Evolutionary conservation across 805 yeast genomes (phyloP).

Genomic region (Kluyveromyces dobzhanskii): DNA sequence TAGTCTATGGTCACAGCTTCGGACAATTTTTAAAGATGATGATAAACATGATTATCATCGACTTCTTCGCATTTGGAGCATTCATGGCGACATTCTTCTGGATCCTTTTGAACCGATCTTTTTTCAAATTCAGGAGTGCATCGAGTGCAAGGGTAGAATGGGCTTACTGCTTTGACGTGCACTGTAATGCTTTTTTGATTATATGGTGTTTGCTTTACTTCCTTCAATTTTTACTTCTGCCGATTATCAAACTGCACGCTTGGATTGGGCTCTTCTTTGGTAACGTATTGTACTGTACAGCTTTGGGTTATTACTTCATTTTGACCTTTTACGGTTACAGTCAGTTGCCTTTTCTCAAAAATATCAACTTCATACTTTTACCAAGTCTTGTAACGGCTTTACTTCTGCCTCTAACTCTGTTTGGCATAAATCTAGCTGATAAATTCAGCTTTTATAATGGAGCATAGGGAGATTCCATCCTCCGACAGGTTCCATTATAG

Average conservation of each 20-base stretch:
- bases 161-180: slow-evolving; percentile 93
- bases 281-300: slow-evolving; percentile 65
- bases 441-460: slow-evolving; percentile 27
- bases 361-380: slow-evolving; percentile 50
- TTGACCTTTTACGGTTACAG: slow-evolving; percentile 87
- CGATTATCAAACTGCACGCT: slow-evolving; percentile 55
- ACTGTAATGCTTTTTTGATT: slow-evolving; percentile 79
- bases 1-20: slow-evolving; percentile 62
- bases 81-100: slow-evolving; percentile 66
- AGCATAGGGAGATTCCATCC: too few species aligned
- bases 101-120: slow-evolving; percentile 58
- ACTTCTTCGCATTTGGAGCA: slow-evolving; percentile 65
- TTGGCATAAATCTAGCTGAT: slow-evolving; percentile 68
- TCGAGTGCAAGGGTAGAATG: slow-evolving; percentile 46
- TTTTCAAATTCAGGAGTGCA: slow-evolving; percentile 35
- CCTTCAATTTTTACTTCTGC: slow-evolving; percentile 65
- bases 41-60: slow-evolving; percentile 76
- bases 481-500: too few species aligned
- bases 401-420: slow-evolving; percentile 50
- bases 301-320: slow-evolving; percentile 67
- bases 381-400: slow-evolving; percentile 57
- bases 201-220: slow-evolving; percentile 73
- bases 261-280: slow-evolving; percentile 69
- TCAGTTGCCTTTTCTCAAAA: slow-evolving; percentile 57
- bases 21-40: slow-evolving; percentile 57